Percentiles rank a stretch among this genome's conserved stretches.
Evolutionary conservation across 129 eudicot genomes (phyloP).

Genomic region (Arctium minus): DNA sequence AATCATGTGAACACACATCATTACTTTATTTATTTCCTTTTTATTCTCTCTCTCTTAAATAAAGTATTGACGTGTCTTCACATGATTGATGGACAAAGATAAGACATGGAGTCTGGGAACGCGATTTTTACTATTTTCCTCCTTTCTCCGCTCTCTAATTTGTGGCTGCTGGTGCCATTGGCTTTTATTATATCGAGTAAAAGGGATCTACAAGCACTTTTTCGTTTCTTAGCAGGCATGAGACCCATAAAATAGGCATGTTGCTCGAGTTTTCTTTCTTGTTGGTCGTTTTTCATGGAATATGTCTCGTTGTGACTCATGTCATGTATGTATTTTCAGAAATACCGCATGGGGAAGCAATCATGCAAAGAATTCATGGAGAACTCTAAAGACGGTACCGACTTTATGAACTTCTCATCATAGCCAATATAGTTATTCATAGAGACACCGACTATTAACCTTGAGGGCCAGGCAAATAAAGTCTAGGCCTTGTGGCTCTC

Average conservation of each 20-base stretch:
- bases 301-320: not conserved
- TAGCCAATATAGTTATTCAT: not conserved
- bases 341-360: slow-evolving; percentile 76
- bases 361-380: slow-evolving; percentile 65
- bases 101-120: not conserved
- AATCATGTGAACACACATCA: not conserved
- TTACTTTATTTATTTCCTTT: not conserved
- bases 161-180: not conserved
- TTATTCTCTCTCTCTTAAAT: not conserved
- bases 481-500: too few relatives aligned
- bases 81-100: not conserved
- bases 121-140: not conserved
- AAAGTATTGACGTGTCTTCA: not conserved
- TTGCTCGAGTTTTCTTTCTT: not conserved
- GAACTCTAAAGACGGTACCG: slow-evolving; percentile 68
- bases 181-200: not conserved
- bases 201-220: not conserved
- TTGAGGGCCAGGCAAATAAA: too few relatives aligned
- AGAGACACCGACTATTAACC: not conserved
- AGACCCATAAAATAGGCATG: not conserved
- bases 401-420: slow-evolving; percentile 7
- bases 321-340: slow-evolving; percentile 32
- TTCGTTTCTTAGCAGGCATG: not conserved
- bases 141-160: not conserved
- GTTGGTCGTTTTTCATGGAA: not conserved